Percentiles rank a stretch among this genome's conserved stretches.
Conservation (phyloP, 345 rosid species). For the Limnanthes douglasii region DNA sequence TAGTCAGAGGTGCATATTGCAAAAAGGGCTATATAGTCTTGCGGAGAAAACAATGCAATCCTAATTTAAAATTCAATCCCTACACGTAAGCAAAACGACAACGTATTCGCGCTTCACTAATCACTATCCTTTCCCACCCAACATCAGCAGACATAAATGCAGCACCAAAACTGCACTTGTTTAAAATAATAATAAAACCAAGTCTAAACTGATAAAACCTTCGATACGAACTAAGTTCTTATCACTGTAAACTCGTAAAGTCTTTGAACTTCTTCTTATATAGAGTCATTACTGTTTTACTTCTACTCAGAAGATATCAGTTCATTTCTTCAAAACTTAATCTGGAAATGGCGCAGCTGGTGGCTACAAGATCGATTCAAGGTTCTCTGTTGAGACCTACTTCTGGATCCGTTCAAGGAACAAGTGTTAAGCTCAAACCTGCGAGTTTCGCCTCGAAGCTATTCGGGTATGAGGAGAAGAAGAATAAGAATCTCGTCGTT, state of each 20-base stretch:
- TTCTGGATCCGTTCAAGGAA: conserved; percentile 32
- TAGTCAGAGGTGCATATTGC: too few relatives aligned
- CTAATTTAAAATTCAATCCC: too few relatives aligned
- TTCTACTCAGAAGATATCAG: neutral
- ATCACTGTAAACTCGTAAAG: conserved; percentile 20
- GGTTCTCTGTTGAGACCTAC: conserved; percentile 21
- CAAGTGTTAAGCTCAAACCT: conserved; percentile 33
- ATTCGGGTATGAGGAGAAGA: conserved; percentile 15
- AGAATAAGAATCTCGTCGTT: conserved; percentile 9
- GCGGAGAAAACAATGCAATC: too few relatives aligned
- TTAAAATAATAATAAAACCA: too few relatives aligned
- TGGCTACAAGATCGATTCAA: conserved; percentile 54
- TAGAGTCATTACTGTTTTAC: neutral
- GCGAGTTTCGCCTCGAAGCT: conserved; percentile 34
- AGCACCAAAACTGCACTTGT: too few relatives aligned
- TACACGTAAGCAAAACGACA: too few relatives aligned
- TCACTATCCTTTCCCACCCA: too few relatives aligned
- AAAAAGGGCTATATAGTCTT: too few relatives aligned
- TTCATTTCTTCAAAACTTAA: conserved; percentile 3
- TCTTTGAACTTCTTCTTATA: conserved; percentile 4
- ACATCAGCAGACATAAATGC: too few relatives aligned
- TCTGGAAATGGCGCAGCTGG: conserved; percentile 59
- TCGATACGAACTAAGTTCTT: conserved; percentile 52
- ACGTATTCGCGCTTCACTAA: too few relatives aligned
- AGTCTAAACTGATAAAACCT: too few relatives aligned